Percentiles rank a stretch among this genome's conserved stretches.
Evolutionary conservation across 129 eudicot genomes (phyloP).

Genomic region (Solidago caesia): DNA sequence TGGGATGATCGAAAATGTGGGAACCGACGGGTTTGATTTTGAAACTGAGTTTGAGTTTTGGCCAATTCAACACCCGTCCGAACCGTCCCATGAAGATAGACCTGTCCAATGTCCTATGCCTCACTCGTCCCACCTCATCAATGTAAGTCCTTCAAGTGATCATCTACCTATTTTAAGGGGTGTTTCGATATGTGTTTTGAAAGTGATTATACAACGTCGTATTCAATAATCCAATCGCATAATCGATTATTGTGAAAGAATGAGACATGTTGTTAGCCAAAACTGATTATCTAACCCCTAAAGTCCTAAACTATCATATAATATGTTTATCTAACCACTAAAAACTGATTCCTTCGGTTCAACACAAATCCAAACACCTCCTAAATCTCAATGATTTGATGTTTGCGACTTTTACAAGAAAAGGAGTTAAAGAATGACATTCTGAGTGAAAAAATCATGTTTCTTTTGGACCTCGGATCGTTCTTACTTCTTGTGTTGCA

Average conservation of each 20-base stretch:
- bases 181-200: neutral
- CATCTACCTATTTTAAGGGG: neutral
- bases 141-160: conserved; percentile 25
- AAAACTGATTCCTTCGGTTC: too few relatives aligned
- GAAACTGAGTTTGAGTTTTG: conserved; percentile 45
- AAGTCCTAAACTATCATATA: too few relatives aligned
- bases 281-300: too few relatives aligned
- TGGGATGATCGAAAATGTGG: conserved; percentile 14
- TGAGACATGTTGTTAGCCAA: too few relatives aligned
- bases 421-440: too few relatives aligned
- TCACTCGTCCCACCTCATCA: conserved; percentile 35
- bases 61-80: conserved; percentile 63
- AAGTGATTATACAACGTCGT: neutral
- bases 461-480: neutral
- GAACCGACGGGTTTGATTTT: conserved; percentile 17
- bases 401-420: too few relatives aligned
- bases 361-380: too few relatives aligned
- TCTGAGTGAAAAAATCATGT: neutral
- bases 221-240: neutral
- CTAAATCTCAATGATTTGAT: too few relatives aligned
- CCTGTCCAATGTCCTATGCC: conserved; percentile 61
- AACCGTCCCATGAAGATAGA: conserved; percentile 55
- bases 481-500: neutral
- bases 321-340: too few relatives aligned
- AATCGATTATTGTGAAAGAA: neutral